A percentile compares a stretch with the other conserved stretches of the same genome.
These are phyloP conservation scores for Gnaphalium uliginosum DNA, from an alignment of 129 eudicot genomes.

Conservation along the genomic window DNA sequence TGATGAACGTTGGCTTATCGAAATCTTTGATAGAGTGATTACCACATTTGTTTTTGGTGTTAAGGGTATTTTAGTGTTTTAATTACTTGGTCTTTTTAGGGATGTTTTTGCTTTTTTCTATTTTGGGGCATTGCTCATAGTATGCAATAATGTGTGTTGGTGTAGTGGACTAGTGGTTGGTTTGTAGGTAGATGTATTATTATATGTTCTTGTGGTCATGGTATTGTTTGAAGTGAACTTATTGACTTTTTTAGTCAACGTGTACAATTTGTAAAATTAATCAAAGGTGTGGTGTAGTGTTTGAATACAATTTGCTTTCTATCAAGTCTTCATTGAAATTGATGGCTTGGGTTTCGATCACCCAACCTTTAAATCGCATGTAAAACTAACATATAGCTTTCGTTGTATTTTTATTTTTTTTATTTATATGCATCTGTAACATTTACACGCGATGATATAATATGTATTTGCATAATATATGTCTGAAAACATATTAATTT, in stretches of 20 bases:
- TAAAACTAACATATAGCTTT: too few species aligned
- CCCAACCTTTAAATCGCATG: not conserved
- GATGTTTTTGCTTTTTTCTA: not conserved
- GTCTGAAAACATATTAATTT: too few species aligned
- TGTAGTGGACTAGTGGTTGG: slow-evolving; percentile 25
- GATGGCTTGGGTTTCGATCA: not conserved
- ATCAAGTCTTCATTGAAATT: not conserved
- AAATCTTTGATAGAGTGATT: slow-evolving; percentile 42
- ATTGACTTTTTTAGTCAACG: slow-evolving; percentile 27
- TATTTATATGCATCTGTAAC: too few species aligned
- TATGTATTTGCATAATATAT: too few species aligned
- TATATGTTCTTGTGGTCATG: slow-evolving; percentile 29
- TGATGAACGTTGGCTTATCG: slow-evolving; percentile 38
- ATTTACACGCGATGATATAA: too few species aligned
- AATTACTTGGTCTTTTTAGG: not conserved
- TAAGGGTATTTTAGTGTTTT: slow-evolving; percentile 24
- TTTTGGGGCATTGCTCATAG: slow-evolving; percentile 26
- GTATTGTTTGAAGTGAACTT: slow-evolving; percentile 18
- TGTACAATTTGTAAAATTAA: slow-evolving; percentile 15
- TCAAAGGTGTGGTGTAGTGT: slow-evolving; percentile 22
- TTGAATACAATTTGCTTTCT: slow-evolving; percentile 16
- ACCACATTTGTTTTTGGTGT: not conserved
- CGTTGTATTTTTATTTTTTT: too few species aligned
- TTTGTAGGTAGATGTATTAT: slow-evolving; percentile 28
- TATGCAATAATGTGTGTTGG: slow-evolving; percentile 27